phyloP scores from a whole-genome alignment of 352 stramenopile species.

The Pythium volutum region DNA sequence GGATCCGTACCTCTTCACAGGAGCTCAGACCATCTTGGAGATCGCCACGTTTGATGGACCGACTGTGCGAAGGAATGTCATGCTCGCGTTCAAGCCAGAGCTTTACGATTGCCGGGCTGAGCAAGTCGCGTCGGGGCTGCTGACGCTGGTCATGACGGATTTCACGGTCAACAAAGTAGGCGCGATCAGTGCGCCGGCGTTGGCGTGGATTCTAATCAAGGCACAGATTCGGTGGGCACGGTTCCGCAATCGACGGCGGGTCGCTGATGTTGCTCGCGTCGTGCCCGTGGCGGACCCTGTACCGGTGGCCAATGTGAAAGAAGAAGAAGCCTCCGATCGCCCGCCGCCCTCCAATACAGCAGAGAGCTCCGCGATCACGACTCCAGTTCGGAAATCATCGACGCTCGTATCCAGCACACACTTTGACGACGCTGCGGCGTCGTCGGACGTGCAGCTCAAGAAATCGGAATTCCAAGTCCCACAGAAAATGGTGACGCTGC shows the following conservation, averaged over 20 bases:
- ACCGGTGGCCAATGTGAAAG: no score
- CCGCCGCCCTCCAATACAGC: not conserved
- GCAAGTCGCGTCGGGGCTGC: conserved; percentile 55
- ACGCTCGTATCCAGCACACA: not conserved
- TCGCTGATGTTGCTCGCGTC: not conserved
- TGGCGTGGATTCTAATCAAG: conserved; percentile 21
- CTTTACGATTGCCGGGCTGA: conserved; percentile 55
- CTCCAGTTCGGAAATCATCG: not conserved
- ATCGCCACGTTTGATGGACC: conserved; percentile 42
- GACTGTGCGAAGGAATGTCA: conserved; percentile 49
- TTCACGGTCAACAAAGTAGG: conserved; percentile 68
- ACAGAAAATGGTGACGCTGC: conserved; percentile 78
- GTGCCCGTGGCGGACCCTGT: not conserved
- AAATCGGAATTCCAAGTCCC: conserved; percentile 72
- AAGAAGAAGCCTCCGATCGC: no score
- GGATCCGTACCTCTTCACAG: conserved; percentile 61
- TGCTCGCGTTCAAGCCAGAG: conserved; percentile 59
- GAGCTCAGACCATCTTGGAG: conserved; percentile 30
- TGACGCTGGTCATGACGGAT: conserved; percentile 72
- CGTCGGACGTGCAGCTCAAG: conserved; percentile 11
- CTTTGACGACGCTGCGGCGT: not conserved
- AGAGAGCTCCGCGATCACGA: not conserved
- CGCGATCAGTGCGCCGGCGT: conserved; percentile 28
- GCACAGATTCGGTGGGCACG: conserved; percentile 9
- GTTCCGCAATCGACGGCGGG: not conserved